Conservation (phyloP, 179 eudicot species). For the Corrigiola litoralis region DNA sequence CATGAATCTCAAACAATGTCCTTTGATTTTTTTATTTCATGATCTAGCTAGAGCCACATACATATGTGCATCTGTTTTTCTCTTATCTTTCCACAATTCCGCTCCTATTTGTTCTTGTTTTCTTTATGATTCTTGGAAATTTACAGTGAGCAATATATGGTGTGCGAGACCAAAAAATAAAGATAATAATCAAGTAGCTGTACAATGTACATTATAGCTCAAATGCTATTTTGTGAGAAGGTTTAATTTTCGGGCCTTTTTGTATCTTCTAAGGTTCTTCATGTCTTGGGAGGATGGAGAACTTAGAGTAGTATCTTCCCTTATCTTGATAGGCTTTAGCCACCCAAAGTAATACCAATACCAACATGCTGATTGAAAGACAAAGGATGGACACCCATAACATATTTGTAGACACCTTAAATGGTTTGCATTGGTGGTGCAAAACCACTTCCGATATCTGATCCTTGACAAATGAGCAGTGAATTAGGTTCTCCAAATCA, state of each 20-base stretch:
- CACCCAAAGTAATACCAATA: slow-evolving; percentile 42
- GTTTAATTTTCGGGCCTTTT: not conserved
- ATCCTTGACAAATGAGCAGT: slow-evolving; percentile 43
- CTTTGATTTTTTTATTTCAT: not conserved
- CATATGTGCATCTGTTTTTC: no score
- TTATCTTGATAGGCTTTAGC: slow-evolving; percentile 40
- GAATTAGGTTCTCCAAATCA: slow-evolving; percentile 42
- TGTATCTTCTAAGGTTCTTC: slow-evolving; percentile 12
- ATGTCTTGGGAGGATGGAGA: slow-evolving; percentile 21
- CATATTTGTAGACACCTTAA: slow-evolving; percentile 26
- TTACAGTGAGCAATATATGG: not conserved
- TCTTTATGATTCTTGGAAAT: not conserved
- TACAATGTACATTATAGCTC: no score
- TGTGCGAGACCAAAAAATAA: no score
- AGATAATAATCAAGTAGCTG: no score
- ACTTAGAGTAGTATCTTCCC: slow-evolving; percentile 22
- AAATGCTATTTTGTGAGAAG: not conserved
- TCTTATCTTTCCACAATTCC: not conserved
- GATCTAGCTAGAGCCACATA: no score
- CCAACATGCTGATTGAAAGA: slow-evolving; percentile 47
- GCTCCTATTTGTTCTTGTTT: not conserved
- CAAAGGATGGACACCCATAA: slow-evolving; percentile 49
- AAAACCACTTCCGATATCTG: slow-evolving; percentile 32
- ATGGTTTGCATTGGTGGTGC: slow-evolving; percentile 54
- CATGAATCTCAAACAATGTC: not conserved